Base-by-base conservation (phyloP, 2,329 filamentous ascomycete species). In the Seiridium unicorne region DNA sequence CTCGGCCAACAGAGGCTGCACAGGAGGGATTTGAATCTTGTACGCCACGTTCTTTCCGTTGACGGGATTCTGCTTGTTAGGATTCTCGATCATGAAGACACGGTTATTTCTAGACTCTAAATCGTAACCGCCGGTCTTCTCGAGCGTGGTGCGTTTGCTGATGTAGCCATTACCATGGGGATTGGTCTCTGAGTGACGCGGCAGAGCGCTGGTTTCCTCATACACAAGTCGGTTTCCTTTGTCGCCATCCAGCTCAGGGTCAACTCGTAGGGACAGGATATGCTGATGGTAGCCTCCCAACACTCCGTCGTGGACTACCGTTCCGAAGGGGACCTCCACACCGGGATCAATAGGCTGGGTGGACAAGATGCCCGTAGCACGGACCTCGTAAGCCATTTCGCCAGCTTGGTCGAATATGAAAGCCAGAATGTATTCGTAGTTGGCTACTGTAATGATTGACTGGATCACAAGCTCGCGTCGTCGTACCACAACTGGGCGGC, bases 341-440 rank as follows among this genome's bases (percentile, higher is more conserved):
- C 85, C 84, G 59, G 84, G 79, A 61, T 75, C 81, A 4, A 81
- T 77, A 38, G 86, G 81, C 18, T 91, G 87, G 2, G 89, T 81
- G 58, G 85, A 90, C 38, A 91, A 80, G 58, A 91, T 88, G 1
- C 89, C 88, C 0, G 88, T 90, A 0, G 88, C 88, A 1, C 87
- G 80, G 0, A 81, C 82, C 69, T 90, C 87, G 60, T 88, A 75
- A 0, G 79, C 79, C 64, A 90, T 80, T 9, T 82, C 85, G 7
- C 84, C 88, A 0, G 84, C 80, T 49, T 86, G 86, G 67, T 89
- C 84, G 61, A 91, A 85, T 62, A 85, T 83, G 72, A 82, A 89
- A 2, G 83, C 81, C 60, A 90, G 84, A 46, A 89, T 81, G 68
- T 90, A 90, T 68, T 90, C 88, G 75, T 91, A 90, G 73, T 91